Base-by-base conservation (phyloP, 805 yeast genomes). In the Candida sanyiensis region DNA sequence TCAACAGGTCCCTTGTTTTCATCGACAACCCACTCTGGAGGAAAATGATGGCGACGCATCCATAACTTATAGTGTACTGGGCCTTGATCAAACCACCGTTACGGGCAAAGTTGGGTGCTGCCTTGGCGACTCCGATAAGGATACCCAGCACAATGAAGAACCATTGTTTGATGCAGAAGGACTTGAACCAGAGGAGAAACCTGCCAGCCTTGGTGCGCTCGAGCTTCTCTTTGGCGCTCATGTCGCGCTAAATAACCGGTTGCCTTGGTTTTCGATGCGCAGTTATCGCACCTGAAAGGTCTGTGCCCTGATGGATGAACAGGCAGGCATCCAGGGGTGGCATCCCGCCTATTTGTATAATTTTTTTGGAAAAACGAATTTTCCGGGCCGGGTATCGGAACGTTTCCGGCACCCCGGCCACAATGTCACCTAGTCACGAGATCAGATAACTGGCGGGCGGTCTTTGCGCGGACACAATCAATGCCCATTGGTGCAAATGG, bases 41-140 rank as follows among this genome's bases (percentile, higher is more conserved):
- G 63, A 88, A 87, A 43, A 88, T 88, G 32, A 84, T 63, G 0
- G 94, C 95, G 13, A 87, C 95, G 0, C 94, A 94, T 25, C 88
- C 86, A 55, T 87, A 88, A 10, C 81, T 82, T 24, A 88, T 83
- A 31, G 85, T 65, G 56, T 84, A 86, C 56, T 87, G 77, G 5
- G 80, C 89, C 44, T 72, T 66, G 26, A 87, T 75, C 12, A 77
- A 65, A 2, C 96, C 96, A 12, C 86, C 90, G 48, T 78, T 83
- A 41, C 86, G 72, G 1, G 95, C 96, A 60, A 88, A 86, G 39
- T 78, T 70, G 1, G 96, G 96, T 44, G 77, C 85, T 53, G 77
- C 75, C 48, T 80, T 72, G 0, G 95, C 93, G 24, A 87, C 68
- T 7, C 83, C 80, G 27, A 88, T 72, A 40, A 83, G 77, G 1